A percentile compares a stretch with the other conserved stretches of the same genome.
Evolutionary conservation across 768 basidiomycete genomes (phyloP).

Genomic region (Crucibulum laeve): DNA sequence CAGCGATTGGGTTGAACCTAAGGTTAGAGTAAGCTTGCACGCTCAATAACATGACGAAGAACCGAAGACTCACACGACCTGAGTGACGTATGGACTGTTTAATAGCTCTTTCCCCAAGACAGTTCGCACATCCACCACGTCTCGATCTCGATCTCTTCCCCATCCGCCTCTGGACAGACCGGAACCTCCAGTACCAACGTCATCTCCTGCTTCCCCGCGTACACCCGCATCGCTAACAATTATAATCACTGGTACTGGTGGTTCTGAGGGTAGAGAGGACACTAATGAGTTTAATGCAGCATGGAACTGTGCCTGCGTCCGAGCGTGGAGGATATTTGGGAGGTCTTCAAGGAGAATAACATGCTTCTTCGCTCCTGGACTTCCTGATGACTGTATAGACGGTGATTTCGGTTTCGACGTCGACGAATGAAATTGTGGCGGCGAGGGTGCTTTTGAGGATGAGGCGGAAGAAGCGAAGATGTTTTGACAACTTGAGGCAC

Average conservation of each 20-base stretch:
- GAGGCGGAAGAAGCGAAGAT: slow-evolving; percentile 33
- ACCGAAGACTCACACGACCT: slow-evolving; percentile 58
- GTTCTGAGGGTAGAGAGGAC: slow-evolving; percentile 22
- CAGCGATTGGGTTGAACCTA: slow-evolving; percentile 92
- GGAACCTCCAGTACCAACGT: too few relatives aligned
- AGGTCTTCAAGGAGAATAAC: slow-evolving; percentile 85
- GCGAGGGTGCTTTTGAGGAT: neutral
- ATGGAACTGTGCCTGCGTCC: slow-evolving; percentile 72
- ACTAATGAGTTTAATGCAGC: slow-evolving; percentile 58
- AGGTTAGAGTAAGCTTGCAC: slow-evolving; percentile 3
- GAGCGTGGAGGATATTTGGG: slow-evolving; percentile 80
- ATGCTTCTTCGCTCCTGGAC: slow-evolving; percentile 31
- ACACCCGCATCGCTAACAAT: slow-evolving; percentile 81
- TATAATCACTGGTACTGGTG: slow-evolving; percentile 67
- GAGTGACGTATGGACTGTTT: slow-evolving; percentile 70
- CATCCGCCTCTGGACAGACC: slow-evolving; percentile 32
- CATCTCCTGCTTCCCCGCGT: slow-evolving; percentile 62
- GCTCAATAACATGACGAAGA: neutral
- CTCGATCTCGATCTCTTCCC: slow-evolving; percentile 37
- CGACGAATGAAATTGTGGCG: neutral
- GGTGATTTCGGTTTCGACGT: slow-evolving; percentile 4
- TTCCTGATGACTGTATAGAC: slow-evolving; percentile 8
- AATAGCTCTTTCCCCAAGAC: slow-evolving; percentile 69
- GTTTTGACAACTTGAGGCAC: slow-evolving; percentile 57
- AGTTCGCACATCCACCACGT: slow-evolving; percentile 59